These are phyloP conservation scores for Crassisporium funariophilum DNA, from an alignment of 768 basidiomycete species.

Conservation along the genomic window DNA sequence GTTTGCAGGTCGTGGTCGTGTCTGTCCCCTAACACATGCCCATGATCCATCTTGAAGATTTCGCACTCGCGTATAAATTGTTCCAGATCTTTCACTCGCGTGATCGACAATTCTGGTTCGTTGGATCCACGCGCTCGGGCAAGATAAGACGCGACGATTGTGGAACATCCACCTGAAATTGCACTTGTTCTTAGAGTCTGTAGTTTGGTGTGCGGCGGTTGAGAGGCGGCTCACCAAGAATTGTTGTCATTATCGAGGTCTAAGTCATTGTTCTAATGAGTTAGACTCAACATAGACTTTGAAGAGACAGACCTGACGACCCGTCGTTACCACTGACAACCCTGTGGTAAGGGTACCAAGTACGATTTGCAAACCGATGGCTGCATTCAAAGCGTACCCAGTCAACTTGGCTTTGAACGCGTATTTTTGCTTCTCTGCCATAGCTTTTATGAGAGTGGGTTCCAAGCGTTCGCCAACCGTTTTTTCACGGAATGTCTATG, in stretches of 20 bases:
- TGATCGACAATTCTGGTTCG: slow-evolving; percentile 67
- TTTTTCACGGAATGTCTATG: slow-evolving; percentile 22
- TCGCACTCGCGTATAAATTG: slow-evolving; percentile 65
- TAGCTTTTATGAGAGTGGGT: slow-evolving; percentile 54
- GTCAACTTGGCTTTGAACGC: slow-evolving; percentile 45
- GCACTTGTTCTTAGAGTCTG: too few relatives aligned
- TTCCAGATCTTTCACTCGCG: slow-evolving; percentile 61
- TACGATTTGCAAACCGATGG: slow-evolving; percentile 64
- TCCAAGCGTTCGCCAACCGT: slow-evolving; percentile 54
- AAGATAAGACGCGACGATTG: slow-evolving; percentile 70
- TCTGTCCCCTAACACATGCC: slow-evolving; percentile 38
- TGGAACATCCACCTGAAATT: slow-evolving; percentile 67
- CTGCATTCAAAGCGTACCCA: slow-evolving; percentile 41
- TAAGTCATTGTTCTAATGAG: slow-evolving; percentile 12
- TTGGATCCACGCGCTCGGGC: slow-evolving; percentile 69
- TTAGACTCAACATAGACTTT: not conserved
- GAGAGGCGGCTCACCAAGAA: slow-evolving; percentile 36
- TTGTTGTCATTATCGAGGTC: slow-evolving; percentile 38
- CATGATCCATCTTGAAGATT: slow-evolving; percentile 61
- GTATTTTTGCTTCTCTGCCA: slow-evolving; percentile 47
- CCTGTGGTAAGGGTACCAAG: slow-evolving; percentile 71
- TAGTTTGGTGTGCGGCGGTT: too few relatives aligned
- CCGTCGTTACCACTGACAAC: slow-evolving; percentile 46
- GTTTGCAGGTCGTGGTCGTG: slow-evolving; percentile 31
- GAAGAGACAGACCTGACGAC: slow-evolving; percentile 35